phyloP scores from a whole-genome alignment of 1,284 basidiomycete genomes.

The Gomphus sp. region DNA sequence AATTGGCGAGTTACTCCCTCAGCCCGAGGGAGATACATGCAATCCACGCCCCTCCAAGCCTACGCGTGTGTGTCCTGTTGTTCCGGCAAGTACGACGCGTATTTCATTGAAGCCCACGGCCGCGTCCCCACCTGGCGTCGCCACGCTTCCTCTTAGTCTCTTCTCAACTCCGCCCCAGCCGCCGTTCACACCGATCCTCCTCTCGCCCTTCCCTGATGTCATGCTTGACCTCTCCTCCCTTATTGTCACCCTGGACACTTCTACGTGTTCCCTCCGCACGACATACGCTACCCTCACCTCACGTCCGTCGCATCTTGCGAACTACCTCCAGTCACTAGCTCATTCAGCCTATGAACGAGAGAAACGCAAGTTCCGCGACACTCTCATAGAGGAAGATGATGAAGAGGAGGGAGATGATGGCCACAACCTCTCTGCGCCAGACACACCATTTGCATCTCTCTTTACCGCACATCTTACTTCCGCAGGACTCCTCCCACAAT shows the following conservation, averaged over 20 bases:
- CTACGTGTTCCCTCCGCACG: constrained; percentile 51
- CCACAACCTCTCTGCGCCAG: constrained; percentile 1
- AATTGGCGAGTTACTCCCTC: not conserved
- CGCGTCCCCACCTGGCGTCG: constrained; percentile 26
- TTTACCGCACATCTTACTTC: constrained; percentile 55
- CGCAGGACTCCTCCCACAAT: constrained; percentile 40
- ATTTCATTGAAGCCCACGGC: constrained; percentile 21
- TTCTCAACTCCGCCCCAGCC: constrained; percentile 27
- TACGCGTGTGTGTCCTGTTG: constrained; percentile 25
- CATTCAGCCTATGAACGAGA: constrained; percentile 14
- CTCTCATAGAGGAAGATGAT: constrained; percentile 8
- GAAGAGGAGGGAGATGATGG: constrained; percentile 22
- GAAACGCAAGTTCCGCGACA: constrained; percentile 11
- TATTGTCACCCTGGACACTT: constrained; percentile 63
- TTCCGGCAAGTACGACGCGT: constrained; percentile 15
- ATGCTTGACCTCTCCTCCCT: constrained; percentile 47
- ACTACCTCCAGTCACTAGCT: constrained; percentile 44
- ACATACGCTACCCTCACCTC: constrained; percentile 56
- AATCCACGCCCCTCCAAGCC: constrained; percentile 25
- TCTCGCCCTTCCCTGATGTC: constrained; percentile 45
- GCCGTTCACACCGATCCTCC: constrained; percentile 54
- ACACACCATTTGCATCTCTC: constrained; percentile 24
- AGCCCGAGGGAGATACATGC: not conserved
- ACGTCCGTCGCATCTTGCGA: constrained; percentile 53
- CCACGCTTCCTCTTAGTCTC: constrained; percentile 23